Base-by-base conservation (phyloP, 2,329 filamentous ascomycete genomes). In the Lasiodiplodia theobromae region DNA sequence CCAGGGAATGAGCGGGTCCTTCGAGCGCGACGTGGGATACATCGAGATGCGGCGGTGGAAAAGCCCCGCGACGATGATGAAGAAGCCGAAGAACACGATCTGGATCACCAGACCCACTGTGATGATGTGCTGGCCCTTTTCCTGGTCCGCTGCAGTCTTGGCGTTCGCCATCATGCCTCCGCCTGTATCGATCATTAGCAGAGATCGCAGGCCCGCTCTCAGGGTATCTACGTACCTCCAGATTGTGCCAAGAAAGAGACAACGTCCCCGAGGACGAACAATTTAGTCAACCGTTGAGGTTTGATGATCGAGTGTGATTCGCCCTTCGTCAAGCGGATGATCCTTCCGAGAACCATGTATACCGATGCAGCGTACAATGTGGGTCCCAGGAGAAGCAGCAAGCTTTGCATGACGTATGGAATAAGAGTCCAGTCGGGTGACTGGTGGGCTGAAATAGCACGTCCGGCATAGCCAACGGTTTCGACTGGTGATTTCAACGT, bases 381-480 rank as follows among this genome's bases (percentile, higher is more conserved):
- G 8, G 83, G 83, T 1, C 79, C 82, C 40, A 84, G 75, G 1
- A 85, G 80, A 54, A 84, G 74, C 34, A 85, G 75, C 54, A 84
- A 71, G 54, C 75, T 76, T 69, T 84, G 80, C 40, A 85, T 73
- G 52, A 83, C 79, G 73, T 81, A 85, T 2, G 80, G 77, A 0
- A 73, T 72, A n/a, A 80, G 70, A 4, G 79, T 79, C 65, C 68
- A 65, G 14, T 57, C 28, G 28, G 67, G 71, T 40, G 25, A 25
- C 67, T 71, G 44, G 67, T 52, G 70, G 78, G 82, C 52, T 81
- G 71, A 37, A 37, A 51, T 16, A 51, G 53, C 80, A 58, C 86
- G 82, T 1, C 81, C 83, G 14, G 84, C 72, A 69, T 87, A 87
- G 16, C 85, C 86, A 34, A 87, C 75, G 0, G 75, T 74, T 73